A percentile compares a stretch with the other conserved stretches of the same genome.
Evolutionary conservation across 768 basidiomycete genomes (phyloP).

Genomic region (Auricularia auricula-judae): DNA sequence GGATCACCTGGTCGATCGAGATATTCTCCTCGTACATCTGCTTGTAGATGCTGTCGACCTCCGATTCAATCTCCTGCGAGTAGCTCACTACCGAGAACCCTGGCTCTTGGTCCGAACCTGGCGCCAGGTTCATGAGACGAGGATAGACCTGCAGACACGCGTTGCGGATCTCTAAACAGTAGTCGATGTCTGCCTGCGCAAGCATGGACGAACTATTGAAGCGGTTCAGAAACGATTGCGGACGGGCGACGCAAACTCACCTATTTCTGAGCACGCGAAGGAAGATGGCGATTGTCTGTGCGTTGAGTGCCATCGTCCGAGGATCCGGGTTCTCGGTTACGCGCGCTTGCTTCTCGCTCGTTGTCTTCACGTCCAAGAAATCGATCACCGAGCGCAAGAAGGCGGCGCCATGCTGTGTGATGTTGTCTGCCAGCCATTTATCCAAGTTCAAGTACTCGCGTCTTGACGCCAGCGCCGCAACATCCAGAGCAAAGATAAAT

Average conservation of each 20-base stretch:
- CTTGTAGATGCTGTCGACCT: constrained; percentile 93
- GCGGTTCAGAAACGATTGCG: constrained; percentile 1
- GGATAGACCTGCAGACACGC: constrained; percentile 91
- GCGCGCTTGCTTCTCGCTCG: constrained; percentile 68
- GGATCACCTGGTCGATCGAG: constrained; percentile 87
- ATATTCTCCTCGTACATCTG: constrained; percentile 97
- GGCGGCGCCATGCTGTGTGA: constrained; percentile 67
- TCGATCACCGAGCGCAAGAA: constrained; percentile 81
- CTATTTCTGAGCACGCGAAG: constrained; percentile 78
- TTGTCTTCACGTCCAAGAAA: constrained; percentile 89
- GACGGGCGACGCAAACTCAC: constrained; percentile 30
- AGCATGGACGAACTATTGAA: constrained; percentile 56
- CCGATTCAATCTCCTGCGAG: constrained; percentile 76
- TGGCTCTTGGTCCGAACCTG: constrained; percentile 78
- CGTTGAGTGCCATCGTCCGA: constrained; percentile 77
- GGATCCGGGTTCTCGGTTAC: constrained; percentile 45
- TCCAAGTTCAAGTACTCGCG: constrained; percentile 91
- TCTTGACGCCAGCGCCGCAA: constrained; percentile 86
- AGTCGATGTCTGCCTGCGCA: constrained; percentile 67
- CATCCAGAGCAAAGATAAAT: constrained; percentile 83
- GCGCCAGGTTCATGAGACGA: constrained; percentile 86
- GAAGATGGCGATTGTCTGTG: constrained; percentile 85
- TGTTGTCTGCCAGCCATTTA: constrained; percentile 91
- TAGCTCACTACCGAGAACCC: constrained; percentile 86
- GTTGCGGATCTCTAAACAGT: constrained; percentile 86